Conservation (phyloP, 208 protist species). For the Trichomonas tenax region DNA sequence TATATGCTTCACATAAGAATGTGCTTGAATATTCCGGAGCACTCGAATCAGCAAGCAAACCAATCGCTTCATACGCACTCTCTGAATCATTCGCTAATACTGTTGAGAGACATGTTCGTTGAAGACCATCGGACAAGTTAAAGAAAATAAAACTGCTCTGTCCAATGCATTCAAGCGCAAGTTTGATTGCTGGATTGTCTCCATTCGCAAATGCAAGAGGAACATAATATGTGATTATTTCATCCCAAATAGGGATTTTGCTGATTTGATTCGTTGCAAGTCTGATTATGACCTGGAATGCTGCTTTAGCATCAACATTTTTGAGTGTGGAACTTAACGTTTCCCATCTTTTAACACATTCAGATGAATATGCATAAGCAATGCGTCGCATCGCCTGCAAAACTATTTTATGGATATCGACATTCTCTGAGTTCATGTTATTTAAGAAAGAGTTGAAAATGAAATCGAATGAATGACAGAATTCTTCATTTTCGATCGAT, state of each 20-base stretch:
- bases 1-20: background rate
- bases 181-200: background rate
- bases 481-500: background rate
- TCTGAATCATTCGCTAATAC: background rate
- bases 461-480: background rate
- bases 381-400: background rate
- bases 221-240: background rate
- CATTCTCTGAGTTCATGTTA: background rate
- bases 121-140: background rate
- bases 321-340: background rate
- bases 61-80: background rate
- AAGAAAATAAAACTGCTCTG: background rate
- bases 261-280: background rate
- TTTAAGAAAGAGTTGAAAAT: background rate
- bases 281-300: background rate
- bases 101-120: background rate
- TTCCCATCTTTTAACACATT: background rate
- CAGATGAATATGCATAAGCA: background rate
- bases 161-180: background rate
- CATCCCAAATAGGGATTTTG: background rate
- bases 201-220: background rate
- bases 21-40: background rate
- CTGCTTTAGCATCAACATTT: background rate
- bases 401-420: background rate
- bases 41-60: background rate